Base-by-base conservation (phyloP, 257 asterid genomes). In the Penstemon barbatus region DNA sequence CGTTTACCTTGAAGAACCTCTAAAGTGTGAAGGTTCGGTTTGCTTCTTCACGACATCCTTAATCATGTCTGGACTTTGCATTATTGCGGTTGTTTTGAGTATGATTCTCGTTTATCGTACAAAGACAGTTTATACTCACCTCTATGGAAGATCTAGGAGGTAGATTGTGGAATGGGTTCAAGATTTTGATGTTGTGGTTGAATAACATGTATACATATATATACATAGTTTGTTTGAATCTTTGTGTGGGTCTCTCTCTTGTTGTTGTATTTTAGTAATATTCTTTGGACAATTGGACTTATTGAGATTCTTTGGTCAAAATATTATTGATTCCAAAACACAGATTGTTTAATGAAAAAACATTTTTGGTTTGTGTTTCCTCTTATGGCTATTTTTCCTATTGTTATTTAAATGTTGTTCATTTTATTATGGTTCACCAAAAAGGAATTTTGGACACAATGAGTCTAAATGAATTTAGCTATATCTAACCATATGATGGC, bases 51-150 rank as follows among this genome's bases (percentile, higher is more conserved):
- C 83, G 70, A 91, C 96, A 48, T 86, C 83, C 70, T 66, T 91
- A 76, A 85, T 89, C 78, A 82, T 91, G 89, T 83, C 88, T 3
- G 96, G 92, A n/a, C 75, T 88, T 63, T 91, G 97, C 86, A 65
- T 91, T 51, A 8, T 88, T 61, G 96, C 95, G 0, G 82, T 74
- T 69, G 71, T 71, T 71, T 78, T 86, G 38, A 88, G 95, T 80
- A 79, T 85, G 96, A 78, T 87, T 78, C 89, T 91, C 25, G 96
- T 89, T 8, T 68, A 82, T 46, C 89, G 97, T 54, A 91, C 97
- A 4, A 91, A 80, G 85, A 68, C 78, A 25, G 96, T 91, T 6
- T 91, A 91, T 57, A 69, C 85, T 55, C 38, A 84, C 50, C 82
- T 91, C 42, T 88, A 91, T 44, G 95, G 88, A 57, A 86, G 76